Base-by-base conservation (phyloP, 257 asterid genomes). In the Primulina huaijiensis region DNA sequence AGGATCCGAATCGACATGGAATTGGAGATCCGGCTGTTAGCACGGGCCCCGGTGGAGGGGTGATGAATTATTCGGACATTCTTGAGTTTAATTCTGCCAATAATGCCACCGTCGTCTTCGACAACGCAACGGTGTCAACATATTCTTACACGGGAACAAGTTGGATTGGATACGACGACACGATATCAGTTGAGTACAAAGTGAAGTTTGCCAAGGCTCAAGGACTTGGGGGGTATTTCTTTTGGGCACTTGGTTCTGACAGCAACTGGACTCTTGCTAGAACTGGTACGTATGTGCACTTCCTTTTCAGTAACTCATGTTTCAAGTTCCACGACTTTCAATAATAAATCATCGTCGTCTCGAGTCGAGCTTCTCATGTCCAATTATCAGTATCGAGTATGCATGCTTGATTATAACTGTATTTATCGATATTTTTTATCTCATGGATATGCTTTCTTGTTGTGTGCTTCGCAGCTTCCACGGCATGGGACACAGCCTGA, bases 81-180 rank as follows among this genome's bases (percentile, higher is more conserved):
- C 11, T 81, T 52, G 80, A 53, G 33, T 89, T 80, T 70, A 87
- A 82, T 61, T 62, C 71, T 3, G 79, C 8, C 11, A 77, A 82
- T 16, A 81, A 82, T 17, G 85, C 87, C 0, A 78, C 75, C 2
- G 79, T 85, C 4, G 88, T 84, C 40, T 85, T 66, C 30, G 88
- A 84, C 68, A 71, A 69, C 4, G 67, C 74, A 6, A 85, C 89
- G 0, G 90, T 85, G 1, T 87, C 96, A 6, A 78, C 88, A 2
- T 87, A 85, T 34, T 89, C 92, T 29, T 86, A 81, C 64, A 46
- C 75, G 0, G 90, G 92, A 31, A 81, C 40, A 0, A 75, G 67
- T 50, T 89, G 92, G 96, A 78, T 87, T 20, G 88, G 96, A 11
- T 87, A 87, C 50, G 96, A 87, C 69, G 90, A 88, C 29, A 14